A percentile compares a stretch with the other conserved stretches of the same genome.
Evolutionary conservation across 2,329 filamentous ascomycete genomes (phyloP).

Genomic region (Sphaerulina vaccinii): DNA sequence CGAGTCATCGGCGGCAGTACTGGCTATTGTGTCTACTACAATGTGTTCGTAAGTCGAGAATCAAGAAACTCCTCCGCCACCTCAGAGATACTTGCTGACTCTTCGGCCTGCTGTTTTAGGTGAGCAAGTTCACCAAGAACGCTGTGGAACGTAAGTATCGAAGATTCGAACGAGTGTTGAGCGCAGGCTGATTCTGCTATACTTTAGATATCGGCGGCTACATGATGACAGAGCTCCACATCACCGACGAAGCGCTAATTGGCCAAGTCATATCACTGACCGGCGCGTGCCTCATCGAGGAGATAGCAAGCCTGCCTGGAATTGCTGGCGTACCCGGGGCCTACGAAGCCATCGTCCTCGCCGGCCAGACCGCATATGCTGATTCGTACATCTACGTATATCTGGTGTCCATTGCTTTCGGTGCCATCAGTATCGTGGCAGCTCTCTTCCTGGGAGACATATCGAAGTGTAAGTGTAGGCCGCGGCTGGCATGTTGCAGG

Average conservation of each 20-base stretch:
- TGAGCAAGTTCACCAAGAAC: slow-evolving; percentile 42
- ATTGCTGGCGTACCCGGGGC: slow-evolving; percentile 50
- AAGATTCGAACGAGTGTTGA: slow-evolving; percentile 15
- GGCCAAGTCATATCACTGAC: slow-evolving; percentile 54
- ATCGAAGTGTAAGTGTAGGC: slow-evolving; percentile 27
- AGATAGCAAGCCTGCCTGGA: slow-evolving; percentile 52
- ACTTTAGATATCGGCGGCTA: slow-evolving; percentile 51
- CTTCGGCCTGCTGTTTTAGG: too few species aligned
- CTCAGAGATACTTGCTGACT: too few species aligned
- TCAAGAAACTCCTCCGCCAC: too few species aligned
- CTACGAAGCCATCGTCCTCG: slow-evolving; percentile 28
- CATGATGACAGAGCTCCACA: slow-evolving; percentile 50
- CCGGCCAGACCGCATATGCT: slow-evolving; percentile 34
- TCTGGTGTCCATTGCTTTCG: slow-evolving; percentile 35
- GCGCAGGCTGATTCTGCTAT: background rate
- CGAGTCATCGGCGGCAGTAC: slow-evolving; percentile 67
- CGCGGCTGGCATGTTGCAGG: slow-evolving; percentile 31
- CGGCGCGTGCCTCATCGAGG: slow-evolving; percentile 51
- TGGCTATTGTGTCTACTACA: slow-evolving; percentile 44
- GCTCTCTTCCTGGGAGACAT: slow-evolving; percentile 36
- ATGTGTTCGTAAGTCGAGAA: slow-evolving; percentile 39
- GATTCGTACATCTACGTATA: slow-evolving; percentile 33
- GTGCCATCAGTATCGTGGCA: slow-evolving; percentile 30
- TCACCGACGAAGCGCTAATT: slow-evolving; percentile 46
- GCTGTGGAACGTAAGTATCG: slow-evolving; percentile 32